Evolutionary conservation across 2,329 filamentous ascomycete species (phyloP).

Genomic region (Diaporthe velutina): DNA sequence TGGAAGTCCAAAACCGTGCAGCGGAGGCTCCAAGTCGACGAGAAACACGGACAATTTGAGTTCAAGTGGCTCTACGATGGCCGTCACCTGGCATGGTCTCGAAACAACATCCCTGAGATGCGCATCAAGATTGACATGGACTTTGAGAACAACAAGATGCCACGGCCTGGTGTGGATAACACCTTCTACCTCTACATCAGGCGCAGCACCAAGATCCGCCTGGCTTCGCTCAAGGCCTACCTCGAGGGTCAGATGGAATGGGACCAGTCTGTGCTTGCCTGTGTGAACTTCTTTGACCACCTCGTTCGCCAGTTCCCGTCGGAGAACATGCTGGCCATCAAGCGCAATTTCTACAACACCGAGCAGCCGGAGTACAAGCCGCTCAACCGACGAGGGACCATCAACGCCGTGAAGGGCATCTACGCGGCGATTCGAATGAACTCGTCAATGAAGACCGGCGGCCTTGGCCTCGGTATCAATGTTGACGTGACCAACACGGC

Average conservation of each 20-base stretch:
- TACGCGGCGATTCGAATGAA: slow-evolving; percentile 88
- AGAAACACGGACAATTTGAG: slow-evolving; percentile 48
- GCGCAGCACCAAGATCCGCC: slow-evolving; percentile 75
- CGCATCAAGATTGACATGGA: slow-evolving; percentile 80
- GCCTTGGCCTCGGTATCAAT: slow-evolving; percentile 81
- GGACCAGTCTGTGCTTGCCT: slow-evolving; percentile 78
- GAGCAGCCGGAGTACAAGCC: slow-evolving; percentile 62
- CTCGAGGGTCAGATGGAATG: slow-evolving; percentile 71
- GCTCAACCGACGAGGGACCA: slow-evolving; percentile 54
- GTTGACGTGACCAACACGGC: slow-evolving; percentile 92
- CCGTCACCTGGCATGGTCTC: slow-evolving; percentile 84
- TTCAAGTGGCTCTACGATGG: slow-evolving; percentile 81
- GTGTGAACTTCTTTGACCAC: slow-evolving; percentile 91
- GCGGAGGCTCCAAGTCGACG: slow-evolving; percentile 57
- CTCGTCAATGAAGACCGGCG: slow-evolving; percentile 56
- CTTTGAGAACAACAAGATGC: slow-evolving; percentile 60
- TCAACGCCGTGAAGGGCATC: slow-evolving; percentile 88
- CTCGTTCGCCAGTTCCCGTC: slow-evolving; percentile 85
- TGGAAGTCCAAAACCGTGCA: slow-evolving; percentile 78
- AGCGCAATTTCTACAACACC: slow-evolving; percentile 83
- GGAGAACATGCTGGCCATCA: slow-evolving; percentile 76
- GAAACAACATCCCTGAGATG: slow-evolving; percentile 56
- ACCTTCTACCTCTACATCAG: slow-evolving; percentile 73
- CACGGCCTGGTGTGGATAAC: slow-evolving; percentile 54
- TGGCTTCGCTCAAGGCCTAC: slow-evolving; percentile 76